phyloP scores from a whole-genome alignment of 2,329 filamentous ascomycete species.

The Arachnopeziza araneosa region DNA sequence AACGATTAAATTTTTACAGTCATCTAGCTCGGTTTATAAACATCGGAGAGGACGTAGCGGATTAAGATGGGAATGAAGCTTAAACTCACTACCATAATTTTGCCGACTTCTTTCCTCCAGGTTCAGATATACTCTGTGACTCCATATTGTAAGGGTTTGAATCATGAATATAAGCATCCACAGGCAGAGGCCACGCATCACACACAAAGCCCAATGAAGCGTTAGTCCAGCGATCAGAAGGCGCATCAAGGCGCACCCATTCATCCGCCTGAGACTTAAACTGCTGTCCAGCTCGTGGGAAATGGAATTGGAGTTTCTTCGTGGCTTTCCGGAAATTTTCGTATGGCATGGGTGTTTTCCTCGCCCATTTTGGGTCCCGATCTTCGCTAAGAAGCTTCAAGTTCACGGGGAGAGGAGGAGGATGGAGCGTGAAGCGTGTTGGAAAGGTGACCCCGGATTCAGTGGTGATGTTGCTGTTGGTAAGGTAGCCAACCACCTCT shows the following conservation, averaged over 20 bases:
- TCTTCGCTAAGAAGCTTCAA: slow-evolving; percentile 37
- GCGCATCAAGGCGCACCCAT: slow-evolving; percentile 59
- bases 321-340: slow-evolving; percentile 31
- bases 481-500: slow-evolving; percentile 60
- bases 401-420: slow-evolving; percentile 33
- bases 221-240: slow-evolving; percentile 54
- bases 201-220: slow-evolving; percentile 58
- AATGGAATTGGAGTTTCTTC: slow-evolving; percentile 45
- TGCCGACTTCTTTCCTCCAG: slow-evolving; percentile 21
- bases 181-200: slow-evolving; percentile 61
- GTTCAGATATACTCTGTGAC: neutral
- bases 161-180: slow-evolving; percentile 44
- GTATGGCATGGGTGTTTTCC: slow-evolving; percentile 21
- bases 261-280: slow-evolving; percentile 47
- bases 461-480: slow-evolving; percentile 53
- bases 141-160: slow-evolving; percentile 22
- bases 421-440: slow-evolving; percentile 47
- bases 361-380: slow-evolving; percentile 42
- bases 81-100: slow-evolving; percentile 28
- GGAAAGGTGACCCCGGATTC: slow-evolving; percentile 52
- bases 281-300: slow-evolving; percentile 42
- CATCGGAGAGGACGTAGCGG: no score
- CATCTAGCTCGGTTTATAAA: no score
- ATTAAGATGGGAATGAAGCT: no score
- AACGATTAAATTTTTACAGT: no score